A percentile compares a stretch with the other conserved stretches of the same genome.
phyloP scores from a whole-genome alignment of 192 early-diverging fungal species.

The Mortierella antarctica region DNA sequence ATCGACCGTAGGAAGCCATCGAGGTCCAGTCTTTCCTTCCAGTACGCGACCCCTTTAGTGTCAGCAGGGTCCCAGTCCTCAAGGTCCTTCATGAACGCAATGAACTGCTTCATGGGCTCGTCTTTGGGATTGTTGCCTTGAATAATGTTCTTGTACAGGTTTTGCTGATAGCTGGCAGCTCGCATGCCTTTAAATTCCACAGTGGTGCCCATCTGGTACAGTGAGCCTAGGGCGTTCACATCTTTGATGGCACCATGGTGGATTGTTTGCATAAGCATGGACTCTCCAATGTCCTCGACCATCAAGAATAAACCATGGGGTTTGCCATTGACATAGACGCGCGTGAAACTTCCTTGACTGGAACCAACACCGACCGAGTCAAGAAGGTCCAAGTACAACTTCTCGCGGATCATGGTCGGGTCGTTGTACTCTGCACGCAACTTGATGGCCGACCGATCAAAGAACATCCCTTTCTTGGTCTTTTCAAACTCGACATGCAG shows the following conservation, averaged over 20 bases:
- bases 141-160: too few relatives aligned
- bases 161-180: slow-evolving; percentile 10
- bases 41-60: slow-evolving; percentile 10
- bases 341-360: slow-evolving; percentile 25
- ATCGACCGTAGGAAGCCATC: slow-evolving; percentile 31
- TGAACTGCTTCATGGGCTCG: slow-evolving; percentile 38
- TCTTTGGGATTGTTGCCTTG: not conserved
- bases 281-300: slow-evolving; percentile 46
- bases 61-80: slow-evolving; percentile 26
- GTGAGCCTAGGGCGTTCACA: slow-evolving; percentile 18
- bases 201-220: slow-evolving; percentile 42
- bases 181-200: too few relatives aligned
- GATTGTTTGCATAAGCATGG: slow-evolving; percentile 37
- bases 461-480: slow-evolving; percentile 33
- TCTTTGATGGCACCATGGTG: slow-evolving; percentile 13
- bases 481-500: slow-evolving; percentile 52
- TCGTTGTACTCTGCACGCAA: slow-evolving; percentile 39
- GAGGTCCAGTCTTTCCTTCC: slow-evolving; percentile 44
- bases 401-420: slow-evolving; percentile 53
- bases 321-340: slow-evolving; percentile 53
- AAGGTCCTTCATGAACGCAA: slow-evolving; percentile 50
- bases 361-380: slow-evolving; percentile 23
- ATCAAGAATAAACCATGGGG: slow-evolving; percentile 52
- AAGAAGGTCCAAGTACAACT: slow-evolving; percentile 48
- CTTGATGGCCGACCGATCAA: slow-evolving; percentile 45